Evolutionary conservation across 495 filamentous ascomycete species (phyloP).

Genomic region (Bryoglossum gracile): DNA sequence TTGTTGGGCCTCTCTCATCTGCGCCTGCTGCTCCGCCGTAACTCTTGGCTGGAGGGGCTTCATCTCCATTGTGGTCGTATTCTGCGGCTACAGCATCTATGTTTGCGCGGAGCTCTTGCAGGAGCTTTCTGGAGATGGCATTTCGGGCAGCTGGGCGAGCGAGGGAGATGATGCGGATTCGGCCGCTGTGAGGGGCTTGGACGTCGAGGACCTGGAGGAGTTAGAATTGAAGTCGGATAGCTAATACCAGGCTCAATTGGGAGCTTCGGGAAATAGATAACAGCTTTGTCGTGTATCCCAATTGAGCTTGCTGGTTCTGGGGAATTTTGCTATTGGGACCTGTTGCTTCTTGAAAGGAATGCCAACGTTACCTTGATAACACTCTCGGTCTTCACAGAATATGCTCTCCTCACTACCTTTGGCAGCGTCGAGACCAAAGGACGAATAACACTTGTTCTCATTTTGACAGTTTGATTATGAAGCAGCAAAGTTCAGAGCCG

Average conservation of each 20-base stretch:
- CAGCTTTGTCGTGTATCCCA: no score
- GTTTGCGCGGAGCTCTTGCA: conserved; percentile 61
- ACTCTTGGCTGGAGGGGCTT: conserved; percentile 29
- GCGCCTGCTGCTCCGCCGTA: conserved; percentile 36
- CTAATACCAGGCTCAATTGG: no score
- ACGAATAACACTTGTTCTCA: conserved; percentile 9
- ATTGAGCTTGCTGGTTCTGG: no score
- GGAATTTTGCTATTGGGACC: no score
- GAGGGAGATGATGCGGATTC: conserved; percentile 80
- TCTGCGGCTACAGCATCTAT: conserved; percentile 62
- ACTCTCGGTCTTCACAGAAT: conserved; percentile 9
- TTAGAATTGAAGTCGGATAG: no score
- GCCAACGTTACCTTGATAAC: background rate
- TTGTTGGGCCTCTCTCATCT: conserved; percentile 47
- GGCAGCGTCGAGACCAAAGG: conserved; percentile 10
- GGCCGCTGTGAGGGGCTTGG: conserved; percentile 72
- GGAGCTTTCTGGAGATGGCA: conserved; percentile 73
- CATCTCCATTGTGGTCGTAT: conserved; percentile 47
- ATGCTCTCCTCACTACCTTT: conserved; percentile 10
- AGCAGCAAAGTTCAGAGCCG: conserved; percentile 1
- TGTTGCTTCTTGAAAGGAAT: background rate
- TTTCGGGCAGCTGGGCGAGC: conserved; percentile 81
- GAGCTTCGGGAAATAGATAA: no score
- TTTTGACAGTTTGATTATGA: conserved; percentile 3
- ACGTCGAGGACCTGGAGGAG: conserved; percentile 56